Conservation (phyloP, 495 filamentous ascomycete species). For the Staphylotrichum longicolle region DNA sequence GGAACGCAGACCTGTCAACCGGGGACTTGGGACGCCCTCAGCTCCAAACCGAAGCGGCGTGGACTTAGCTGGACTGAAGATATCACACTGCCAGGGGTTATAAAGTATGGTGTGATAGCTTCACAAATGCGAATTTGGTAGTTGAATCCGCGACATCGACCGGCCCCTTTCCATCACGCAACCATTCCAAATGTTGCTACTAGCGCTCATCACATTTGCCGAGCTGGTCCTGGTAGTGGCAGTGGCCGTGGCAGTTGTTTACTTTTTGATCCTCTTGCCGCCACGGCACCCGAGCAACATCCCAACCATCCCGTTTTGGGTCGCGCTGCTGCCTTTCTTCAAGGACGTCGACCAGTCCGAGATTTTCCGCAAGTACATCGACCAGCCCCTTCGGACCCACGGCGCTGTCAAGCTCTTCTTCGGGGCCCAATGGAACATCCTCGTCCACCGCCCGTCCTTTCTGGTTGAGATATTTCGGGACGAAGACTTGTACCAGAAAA, state of each 20-base stretch:
- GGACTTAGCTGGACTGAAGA: no score
- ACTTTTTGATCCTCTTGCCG: conserved; percentile 16
- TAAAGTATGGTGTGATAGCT: background rate
- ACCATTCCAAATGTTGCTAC: background rate
- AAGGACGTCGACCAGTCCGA: conserved; percentile 35
- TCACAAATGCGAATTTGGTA: background rate
- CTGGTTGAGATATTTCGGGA: conserved; percentile 48
- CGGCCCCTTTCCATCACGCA: no score
- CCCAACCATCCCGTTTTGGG: conserved; percentile 31
- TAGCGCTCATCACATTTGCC: background rate
- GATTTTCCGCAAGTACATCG: conserved; percentile 32
- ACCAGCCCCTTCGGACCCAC: conserved; percentile 32
- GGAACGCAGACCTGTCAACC: no score
- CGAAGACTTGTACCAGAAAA: conserved; percentile 45
- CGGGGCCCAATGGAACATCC: conserved; percentile 21
- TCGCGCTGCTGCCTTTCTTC: conserved; percentile 33
- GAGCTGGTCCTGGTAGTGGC: conserved; percentile 12
- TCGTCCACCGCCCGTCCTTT: conserved; percentile 36
- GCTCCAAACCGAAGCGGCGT: no score
- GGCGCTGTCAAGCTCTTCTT: conserved; percentile 48
- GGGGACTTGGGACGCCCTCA: no score
- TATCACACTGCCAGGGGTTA: no score
- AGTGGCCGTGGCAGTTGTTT: background rate
- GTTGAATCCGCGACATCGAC: background rate
- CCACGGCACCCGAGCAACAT: conserved; percentile 29